Base-by-base conservation (phyloP, 2,329 filamentous ascomycete genomes). In the Pseudogymnoascus sp. region DNA sequence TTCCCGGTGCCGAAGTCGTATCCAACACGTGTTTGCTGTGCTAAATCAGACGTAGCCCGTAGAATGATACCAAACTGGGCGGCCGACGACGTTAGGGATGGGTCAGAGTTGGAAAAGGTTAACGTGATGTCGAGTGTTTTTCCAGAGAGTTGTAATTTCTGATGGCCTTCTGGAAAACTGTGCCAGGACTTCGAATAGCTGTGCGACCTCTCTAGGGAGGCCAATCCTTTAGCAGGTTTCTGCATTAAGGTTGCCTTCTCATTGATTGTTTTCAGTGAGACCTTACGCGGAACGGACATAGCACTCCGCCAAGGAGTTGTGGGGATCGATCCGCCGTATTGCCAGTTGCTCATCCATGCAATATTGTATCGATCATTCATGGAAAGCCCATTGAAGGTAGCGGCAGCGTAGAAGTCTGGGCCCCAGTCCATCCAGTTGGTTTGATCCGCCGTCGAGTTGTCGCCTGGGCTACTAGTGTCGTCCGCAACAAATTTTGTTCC, bases 261-360 rank as follows among this genome's bases (percentile, higher is more conserved):
- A 23, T 45, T 45, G 41, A 45, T 45, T 45, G 41, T 83, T 83
- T 14, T 79, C 2, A 45, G 41, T 11, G 41, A 45, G 10, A 45
- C 7, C 41, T 45, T 45, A 0, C 85, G 76, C 1, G 85, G 81
- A 1, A 84, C 69, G 1, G 78, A 79, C 80, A 83, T 83, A 25
- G 77, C 73, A 61, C 78, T 79, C 19, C 82, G 77, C 79, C 81
- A 86, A 28, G 79, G 77, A 0, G 79, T 83, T 0, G 83, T 85
- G 0, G 84, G 84, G 0, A 85, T 81, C 2, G 76, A 65, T 65
- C 81, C 75, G 0, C 79, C 77, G 72, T 87, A 87, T 70, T 86
- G 79, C 80, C 83, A 86, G 67, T 86, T 86, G 63, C 77, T 81
- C 0, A 81, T 81, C 84, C 84, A 86, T 8, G 78, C 80, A 4